These are phyloP conservation scores for Solanum aculeatissimum DNA, from an alignment of 305 asterid genomes.

Conservation along the genomic window DNA sequence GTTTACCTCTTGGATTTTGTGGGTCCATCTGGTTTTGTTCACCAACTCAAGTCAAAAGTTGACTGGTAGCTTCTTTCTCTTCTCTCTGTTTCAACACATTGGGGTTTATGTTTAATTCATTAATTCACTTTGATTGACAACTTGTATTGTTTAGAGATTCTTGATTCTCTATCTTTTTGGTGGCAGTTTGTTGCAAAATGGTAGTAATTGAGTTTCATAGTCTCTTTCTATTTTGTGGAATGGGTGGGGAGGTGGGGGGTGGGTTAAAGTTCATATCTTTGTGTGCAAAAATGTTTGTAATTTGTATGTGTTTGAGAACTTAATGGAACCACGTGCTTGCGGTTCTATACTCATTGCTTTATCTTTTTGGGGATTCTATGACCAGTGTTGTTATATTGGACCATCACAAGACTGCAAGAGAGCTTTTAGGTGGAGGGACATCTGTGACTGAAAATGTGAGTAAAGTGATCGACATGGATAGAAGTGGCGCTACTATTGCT, in stretches of 20 bases:
- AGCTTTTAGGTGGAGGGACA: conserved; percentile 41
- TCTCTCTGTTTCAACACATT: not conserved
- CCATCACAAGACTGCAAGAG: conserved; percentile 89
- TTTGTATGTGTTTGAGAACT: not conserved
- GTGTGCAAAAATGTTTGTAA: not conserved
- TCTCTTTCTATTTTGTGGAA: not conserved
- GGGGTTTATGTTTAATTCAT: not conserved
- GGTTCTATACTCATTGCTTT: not conserved
- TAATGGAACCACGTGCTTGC: not conserved
- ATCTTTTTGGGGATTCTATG: not conserved
- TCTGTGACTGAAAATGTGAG: conserved; percentile 41
- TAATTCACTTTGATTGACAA: not conserved
- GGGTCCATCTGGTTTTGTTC: conserved; percentile 76
- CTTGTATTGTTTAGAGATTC: not conserved
- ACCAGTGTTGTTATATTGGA: conserved; percentile 67
- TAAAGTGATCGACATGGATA: conserved; percentile 67
- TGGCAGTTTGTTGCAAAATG: not conserved
- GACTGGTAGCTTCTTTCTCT: conserved; percentile 21
- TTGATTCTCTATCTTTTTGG: not conserved
- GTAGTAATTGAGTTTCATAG: not conserved
- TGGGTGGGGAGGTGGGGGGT: not conserved
- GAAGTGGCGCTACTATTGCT: conserved; percentile 93
- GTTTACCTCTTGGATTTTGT: conserved; percentile 83
- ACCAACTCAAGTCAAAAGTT: conserved; percentile 48
- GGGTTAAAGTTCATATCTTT: not conserved